Conservation (phyloP, 805 yeast species). For the Candida parachauliodes region DNA sequence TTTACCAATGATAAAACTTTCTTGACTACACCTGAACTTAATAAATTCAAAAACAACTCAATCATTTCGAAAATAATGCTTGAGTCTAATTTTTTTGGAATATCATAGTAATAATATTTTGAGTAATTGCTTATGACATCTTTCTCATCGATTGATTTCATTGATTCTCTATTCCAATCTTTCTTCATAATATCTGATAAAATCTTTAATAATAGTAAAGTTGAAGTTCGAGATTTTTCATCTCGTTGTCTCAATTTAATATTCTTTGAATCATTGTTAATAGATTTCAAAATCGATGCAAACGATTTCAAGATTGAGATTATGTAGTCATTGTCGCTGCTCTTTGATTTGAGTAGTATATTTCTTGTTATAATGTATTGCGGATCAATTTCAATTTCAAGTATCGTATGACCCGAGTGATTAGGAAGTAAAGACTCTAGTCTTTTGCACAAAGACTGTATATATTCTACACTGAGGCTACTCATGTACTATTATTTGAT, state of each 20-base stretch:
- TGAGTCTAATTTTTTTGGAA: conserved; percentile 24
- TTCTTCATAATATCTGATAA: conserved; percentile 24
- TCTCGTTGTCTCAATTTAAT: conserved; percentile 25
- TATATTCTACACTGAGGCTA: conserved; percentile 10
- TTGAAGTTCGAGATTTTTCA: conserved; percentile 27
- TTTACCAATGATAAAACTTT: conserved; percentile 25
- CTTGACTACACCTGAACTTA: conserved; percentile 28
- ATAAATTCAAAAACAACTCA: conserved; percentile 26
- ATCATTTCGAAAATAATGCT: conserved; percentile 18
- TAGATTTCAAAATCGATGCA: conserved; percentile 19
- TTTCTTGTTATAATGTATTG: conserved; percentile 32
- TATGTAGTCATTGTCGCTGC: conserved; percentile 13
- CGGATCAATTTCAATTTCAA: conserved; percentile 40
- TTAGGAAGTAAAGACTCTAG: conserved; percentile 35
- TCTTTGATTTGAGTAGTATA: conserved; percentile 21
- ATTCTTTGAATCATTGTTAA: conserved; percentile 20
- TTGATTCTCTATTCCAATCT: conserved; percentile 25
- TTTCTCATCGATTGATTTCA: conserved; percentile 11
- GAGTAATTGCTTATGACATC: conserved; percentile 19
- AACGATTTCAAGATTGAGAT: conserved; percentile 20
- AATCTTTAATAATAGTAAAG: conserved; percentile 29
- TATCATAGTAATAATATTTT: conserved; percentile 24
- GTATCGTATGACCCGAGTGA: conserved; percentile 34
- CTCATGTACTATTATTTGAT: too few species aligned
- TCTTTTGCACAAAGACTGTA: conserved; percentile 23